phyloP scores from a whole-genome alignment of 2,329 filamentous ascomycete species.

The Epichloe amarillans region DNA sequence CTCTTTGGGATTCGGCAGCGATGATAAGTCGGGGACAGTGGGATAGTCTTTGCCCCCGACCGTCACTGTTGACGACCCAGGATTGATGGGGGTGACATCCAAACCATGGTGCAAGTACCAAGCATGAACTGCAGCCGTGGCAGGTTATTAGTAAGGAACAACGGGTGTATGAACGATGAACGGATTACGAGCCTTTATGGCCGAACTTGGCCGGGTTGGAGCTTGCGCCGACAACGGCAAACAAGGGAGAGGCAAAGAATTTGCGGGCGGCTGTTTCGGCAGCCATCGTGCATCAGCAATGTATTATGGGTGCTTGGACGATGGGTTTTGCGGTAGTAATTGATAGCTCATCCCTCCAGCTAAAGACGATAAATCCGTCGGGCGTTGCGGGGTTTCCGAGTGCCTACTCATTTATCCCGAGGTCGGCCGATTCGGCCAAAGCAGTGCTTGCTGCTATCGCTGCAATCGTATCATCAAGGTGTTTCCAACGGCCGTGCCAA shows the following conservation, averaged over 20 bases:
- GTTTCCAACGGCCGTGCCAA: neutral
- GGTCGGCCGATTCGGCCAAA: constrained; percentile 4
- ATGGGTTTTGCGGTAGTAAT: no score
- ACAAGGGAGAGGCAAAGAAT: constrained; percentile 70
- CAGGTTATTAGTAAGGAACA: neutral
- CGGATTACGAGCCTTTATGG: constrained; percentile 53
- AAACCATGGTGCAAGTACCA: constrained; percentile 77
- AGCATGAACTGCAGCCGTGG: constrained; percentile 53
- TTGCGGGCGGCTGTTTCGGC: constrained; percentile 59
- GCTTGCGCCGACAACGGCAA: constrained; percentile 83
- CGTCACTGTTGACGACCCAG: constrained; percentile 49
- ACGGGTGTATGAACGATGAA: neutral
- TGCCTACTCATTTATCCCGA: constrained; percentile 2
- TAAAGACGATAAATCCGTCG: neutral
- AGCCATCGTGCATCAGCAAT: constrained; percentile 26
- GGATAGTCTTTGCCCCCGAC: constrained; percentile 43
- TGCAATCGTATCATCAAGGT: neutral
- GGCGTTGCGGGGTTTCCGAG: neutral
- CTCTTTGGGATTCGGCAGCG: constrained; percentile 50
- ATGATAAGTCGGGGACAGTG: constrained; percentile 51
- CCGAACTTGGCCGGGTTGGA: constrained; percentile 78
- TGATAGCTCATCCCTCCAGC: no score
- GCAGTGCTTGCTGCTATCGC: neutral
- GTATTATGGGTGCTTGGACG: neutral
- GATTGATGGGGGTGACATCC: constrained; percentile 74